phyloP scores from a whole-genome alignment of 352 stramenopile genomes.

The Globisporangium parvum region DNA sequence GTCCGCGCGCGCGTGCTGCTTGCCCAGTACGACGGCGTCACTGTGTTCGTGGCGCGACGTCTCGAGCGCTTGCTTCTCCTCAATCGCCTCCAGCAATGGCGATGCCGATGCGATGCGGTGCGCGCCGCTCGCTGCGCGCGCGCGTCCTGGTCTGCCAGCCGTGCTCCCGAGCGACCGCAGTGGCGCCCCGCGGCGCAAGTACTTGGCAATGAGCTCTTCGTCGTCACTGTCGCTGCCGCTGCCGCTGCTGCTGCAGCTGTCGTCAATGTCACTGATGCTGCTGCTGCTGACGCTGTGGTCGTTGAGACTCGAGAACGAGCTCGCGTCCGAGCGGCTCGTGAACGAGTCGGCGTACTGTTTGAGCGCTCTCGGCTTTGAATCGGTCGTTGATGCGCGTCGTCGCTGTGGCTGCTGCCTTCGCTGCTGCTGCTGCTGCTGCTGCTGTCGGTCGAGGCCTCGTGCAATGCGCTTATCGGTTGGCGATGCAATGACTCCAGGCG shows the following conservation, averaged over 20 bases:
- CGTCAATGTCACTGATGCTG: constrained; percentile 5
- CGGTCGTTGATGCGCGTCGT: constrained; percentile 8
- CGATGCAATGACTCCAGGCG: neutral
- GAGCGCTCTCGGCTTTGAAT: constrained; percentile 1
- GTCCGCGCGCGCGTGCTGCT: too few species aligned
- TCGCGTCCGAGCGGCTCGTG: constrained; percentile 2
- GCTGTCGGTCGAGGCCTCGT: neutral
- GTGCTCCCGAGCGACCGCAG: constrained; percentile 5
- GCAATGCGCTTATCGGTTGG: too few species aligned
- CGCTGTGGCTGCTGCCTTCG: neutral
- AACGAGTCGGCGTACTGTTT: constrained; percentile 2
- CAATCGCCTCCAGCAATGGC: constrained; percentile 8
- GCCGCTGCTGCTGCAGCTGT: neutral
- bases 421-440: constrained; percentile 1
- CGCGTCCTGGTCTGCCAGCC: neutral
- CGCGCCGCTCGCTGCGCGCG: neutral
- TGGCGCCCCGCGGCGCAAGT: constrained; percentile 9
- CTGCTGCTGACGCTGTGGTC: constrained; percentile 11
- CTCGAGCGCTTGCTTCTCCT: constrained; percentile 11
- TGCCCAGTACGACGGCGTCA: too few species aligned
- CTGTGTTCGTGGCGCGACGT: too few species aligned
- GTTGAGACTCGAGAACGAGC: constrained; percentile 12
- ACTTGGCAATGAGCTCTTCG: constrained; percentile 17
- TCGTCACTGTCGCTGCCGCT: constrained; percentile 3
- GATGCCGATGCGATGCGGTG: neutral